Percentiles rank a stretch among this genome's conserved stretches.
phyloP scores from a whole-genome alignment of 495 filamentous ascomycete genomes.

The Lineolata rhizophorae region DNA sequence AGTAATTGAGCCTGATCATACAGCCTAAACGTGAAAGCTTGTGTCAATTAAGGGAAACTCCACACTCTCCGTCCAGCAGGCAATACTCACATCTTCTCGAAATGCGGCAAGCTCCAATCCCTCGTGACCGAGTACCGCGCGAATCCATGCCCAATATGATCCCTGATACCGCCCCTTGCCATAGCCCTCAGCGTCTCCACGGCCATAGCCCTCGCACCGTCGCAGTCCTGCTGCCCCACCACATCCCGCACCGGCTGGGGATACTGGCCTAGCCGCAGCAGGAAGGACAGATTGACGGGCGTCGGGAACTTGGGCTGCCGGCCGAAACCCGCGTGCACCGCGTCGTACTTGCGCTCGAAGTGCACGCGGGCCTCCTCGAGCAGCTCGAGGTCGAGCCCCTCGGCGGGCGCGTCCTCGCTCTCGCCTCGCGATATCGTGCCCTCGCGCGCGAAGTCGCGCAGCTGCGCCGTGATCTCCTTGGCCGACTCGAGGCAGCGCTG shows the following conservation, averaged over 20 bases:
- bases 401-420: conserved; percentile 20
- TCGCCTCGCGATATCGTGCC: conserved; percentile 43
- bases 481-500: conserved; percentile 58
- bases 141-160: conserved; percentile 85
- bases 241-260: conserved; percentile 56
- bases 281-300: conserved; percentile 60
- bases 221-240: conserved; percentile 62
- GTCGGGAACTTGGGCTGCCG: conserved; percentile 78
- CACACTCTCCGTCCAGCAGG: too few species aligned
- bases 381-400: conserved; percentile 58
- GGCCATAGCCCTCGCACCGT: conserved; percentile 59
- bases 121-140: conserved; percentile 73
- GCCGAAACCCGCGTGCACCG: conserved; percentile 57
- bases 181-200: conserved; percentile 62
- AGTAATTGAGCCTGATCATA: conserved; percentile 85
- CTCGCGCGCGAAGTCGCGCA: conserved; percentile 72
- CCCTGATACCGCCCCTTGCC: conserved; percentile 68
- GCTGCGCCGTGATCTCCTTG: conserved; percentile 55
- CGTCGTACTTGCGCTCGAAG: conserved; percentile 60
- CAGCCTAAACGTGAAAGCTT: conserved; percentile 26
- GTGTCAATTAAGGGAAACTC: neutral
- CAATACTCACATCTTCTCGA: conserved; percentile 83
- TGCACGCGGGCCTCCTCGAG: conserved; percentile 75
- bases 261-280: conserved; percentile 55
- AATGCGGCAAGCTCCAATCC: conserved; percentile 85